Percentiles rank a stretch among this genome's conserved stretches.
Evolutionary conservation across 805 yeast species (phyloP).

Genomic region (Yamadazyma olivae): DNA sequence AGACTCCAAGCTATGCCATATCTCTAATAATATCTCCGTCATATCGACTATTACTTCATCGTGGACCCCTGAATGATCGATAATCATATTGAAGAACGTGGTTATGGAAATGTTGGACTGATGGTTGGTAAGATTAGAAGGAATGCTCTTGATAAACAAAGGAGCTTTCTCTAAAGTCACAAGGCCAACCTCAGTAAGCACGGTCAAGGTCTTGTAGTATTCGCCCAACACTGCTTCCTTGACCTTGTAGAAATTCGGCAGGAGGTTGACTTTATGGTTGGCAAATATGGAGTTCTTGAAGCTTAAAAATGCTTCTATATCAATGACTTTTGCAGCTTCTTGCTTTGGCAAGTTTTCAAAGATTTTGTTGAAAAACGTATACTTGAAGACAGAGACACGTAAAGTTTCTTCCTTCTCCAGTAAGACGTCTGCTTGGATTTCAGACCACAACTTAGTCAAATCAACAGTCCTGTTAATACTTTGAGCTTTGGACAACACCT

Average conservation of each 20-base stretch:
- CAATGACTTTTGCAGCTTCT: slow-evolving; percentile 1
- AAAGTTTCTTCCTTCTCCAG: slow-evolving; percentile 19
- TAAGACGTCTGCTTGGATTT: slow-evolving; percentile 7
- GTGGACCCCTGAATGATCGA: slow-evolving; percentile 10
- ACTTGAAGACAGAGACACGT: slow-evolving; percentile 17
- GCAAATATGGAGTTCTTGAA: slow-evolving; percentile 17
- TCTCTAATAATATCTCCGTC: slow-evolving; percentile 30
- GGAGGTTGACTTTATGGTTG: slow-evolving; percentile 2
- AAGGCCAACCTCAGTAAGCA: neutral
- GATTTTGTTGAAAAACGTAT: slow-evolving; percentile 25
- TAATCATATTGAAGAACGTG: slow-evolving; percentile 13
- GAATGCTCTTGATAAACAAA: slow-evolving; percentile 3
- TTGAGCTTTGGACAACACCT: slow-evolving; percentile 5
- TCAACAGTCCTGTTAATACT: slow-evolving; percentile 2
- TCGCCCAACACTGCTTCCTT: slow-evolving; percentile 37
- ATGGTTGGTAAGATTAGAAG: slow-evolving; percentile 15
- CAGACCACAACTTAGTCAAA: slow-evolving; percentile 6
- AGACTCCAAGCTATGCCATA: slow-evolving; percentile 59
- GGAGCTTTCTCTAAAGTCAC: slow-evolving; percentile 4
- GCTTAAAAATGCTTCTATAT: slow-evolving; percentile 14
- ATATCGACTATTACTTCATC: slow-evolving; percentile 13
- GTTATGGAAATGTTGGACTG: slow-evolving; percentile 24
- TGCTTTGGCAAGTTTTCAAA: slow-evolving; percentile 1
- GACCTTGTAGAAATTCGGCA: slow-evolving; percentile 38
- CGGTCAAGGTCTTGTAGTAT: slow-evolving; percentile 8